These are phyloP conservation scores for Sporothrix phasma DNA, from an alignment of 2,329 filamentous ascomycete species.

Conservation along the genomic window DNA sequence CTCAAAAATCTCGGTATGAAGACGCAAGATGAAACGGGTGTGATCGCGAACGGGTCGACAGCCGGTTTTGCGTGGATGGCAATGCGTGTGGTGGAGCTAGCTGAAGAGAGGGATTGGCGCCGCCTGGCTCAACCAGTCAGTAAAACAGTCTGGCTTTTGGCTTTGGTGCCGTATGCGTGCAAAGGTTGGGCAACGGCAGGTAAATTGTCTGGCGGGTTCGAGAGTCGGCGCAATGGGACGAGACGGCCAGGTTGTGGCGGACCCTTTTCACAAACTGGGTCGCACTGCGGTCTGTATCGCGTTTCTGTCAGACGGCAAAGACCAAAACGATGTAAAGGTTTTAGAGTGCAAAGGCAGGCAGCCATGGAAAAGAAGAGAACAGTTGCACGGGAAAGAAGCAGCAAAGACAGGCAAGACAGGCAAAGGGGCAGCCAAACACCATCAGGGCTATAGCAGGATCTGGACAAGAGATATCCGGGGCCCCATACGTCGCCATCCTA, in stretches of 20 bases:
- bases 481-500: not conserved
- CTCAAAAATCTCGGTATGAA: not conserved
- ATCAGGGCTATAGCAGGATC: not conserved
- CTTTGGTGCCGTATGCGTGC: not conserved
- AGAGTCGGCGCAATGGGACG: not conserved
- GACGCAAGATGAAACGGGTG: not conserved
- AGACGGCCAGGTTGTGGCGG: not conserved
- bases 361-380: not conserved
- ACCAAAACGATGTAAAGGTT: not conserved
- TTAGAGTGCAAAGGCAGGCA: not conserved
- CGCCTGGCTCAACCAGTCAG: not conserved
- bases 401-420: not conserved
- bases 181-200: not conserved
- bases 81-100: not conserved
- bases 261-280: not conserved
- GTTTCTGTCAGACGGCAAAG: conserved; percentile 1
- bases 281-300: not conserved
- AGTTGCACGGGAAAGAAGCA: not conserved
- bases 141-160: not conserved
- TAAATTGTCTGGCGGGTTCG: not conserved
- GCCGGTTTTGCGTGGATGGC: not conserved
- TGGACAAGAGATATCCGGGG: not conserved
- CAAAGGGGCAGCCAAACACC: not conserved
- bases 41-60: not conserved
- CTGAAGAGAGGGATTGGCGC: not conserved